A percentile compares a stretch with the other conserved stretches of the same genome.
These are phyloP conservation scores for Solanum corneliomulleri DNA, from an alignment of 257 asterid species.

Conservation along the genomic window DNA sequence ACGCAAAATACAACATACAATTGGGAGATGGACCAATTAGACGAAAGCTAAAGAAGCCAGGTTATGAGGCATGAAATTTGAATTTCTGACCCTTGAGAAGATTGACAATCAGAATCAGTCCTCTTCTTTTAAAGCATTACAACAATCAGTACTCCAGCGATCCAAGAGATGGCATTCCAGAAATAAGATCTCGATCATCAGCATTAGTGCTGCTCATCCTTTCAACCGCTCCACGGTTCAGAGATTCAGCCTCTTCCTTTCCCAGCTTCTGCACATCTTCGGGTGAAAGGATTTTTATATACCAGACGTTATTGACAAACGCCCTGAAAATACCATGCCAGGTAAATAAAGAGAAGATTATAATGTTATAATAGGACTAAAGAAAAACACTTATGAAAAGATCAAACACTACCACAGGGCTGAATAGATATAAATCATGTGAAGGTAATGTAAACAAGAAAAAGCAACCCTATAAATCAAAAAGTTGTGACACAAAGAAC, in stretches of 20 bases:
- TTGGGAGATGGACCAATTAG: neutral
- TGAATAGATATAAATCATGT: neutral
- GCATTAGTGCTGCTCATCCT: conserved; percentile 22
- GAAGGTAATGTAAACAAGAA: neutral
- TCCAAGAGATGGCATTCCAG: conserved; percentile 58
- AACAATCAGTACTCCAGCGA: conserved; percentile 51
- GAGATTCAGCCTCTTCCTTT: conserved; percentile 53
- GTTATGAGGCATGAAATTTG: neutral
- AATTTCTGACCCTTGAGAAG: neutral
- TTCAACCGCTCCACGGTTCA: conserved; percentile 28
- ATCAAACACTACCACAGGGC: neutral
- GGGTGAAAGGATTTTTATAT: conserved; percentile 92
- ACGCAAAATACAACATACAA: neutral
- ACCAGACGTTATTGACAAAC: conserved; percentile 89
- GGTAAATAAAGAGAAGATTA: neutral
- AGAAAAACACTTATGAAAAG: neutral
- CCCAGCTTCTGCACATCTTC: conserved; percentile 80
- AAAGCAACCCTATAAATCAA: neutral
- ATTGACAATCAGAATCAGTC: neutral
- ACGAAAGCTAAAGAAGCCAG: neutral
- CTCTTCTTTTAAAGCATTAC: neutral
- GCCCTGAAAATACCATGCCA: conserved; percentile 37
- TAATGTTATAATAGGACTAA: neutral
- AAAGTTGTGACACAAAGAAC: neutral
- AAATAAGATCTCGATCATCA: conserved; percentile 40